Base-by-base conservation (phyloP, 352 stramenopile species). In the Phytophthora constricta region DNA sequence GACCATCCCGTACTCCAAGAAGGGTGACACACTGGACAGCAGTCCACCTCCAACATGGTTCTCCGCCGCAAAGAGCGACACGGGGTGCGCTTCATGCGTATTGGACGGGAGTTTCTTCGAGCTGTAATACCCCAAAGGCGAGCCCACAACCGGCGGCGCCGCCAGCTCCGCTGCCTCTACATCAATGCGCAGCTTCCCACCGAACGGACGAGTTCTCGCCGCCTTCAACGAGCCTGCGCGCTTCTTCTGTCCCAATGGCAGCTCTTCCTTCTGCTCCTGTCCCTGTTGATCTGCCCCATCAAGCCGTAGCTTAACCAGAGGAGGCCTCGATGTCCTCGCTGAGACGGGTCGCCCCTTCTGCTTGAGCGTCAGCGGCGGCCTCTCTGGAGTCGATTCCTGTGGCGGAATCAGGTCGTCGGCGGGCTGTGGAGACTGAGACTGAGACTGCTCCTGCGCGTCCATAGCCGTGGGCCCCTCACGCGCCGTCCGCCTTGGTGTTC, bases 1-100 rank as follows among this genome's bases (percentile, higher is more conserved):
- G 10, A 87, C 51, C 82, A 92, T 92, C 1, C 84, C 82, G 42
- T 91, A 92, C 65, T 90, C 80, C 16, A 91, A 70, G 49, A 89
- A 91, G 8, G 80, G 77, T 11, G 69, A 67, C 20, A 56, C 48
- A 37, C 27, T 57, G n/a, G 63, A 56, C 42, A 69, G 16, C n/a
- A 62, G 13, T 1, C 53, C 41, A 39, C n/a, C 63, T 22, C 43
- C 54, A 17, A 42, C 39, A 33, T 68, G 49, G 26, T 47, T 76
- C 48, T 85, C 77, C 2, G 33, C 47, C 33, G 57, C 70, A 23
- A 84, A 82, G 28, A 76, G 63, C 9, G 76, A 70, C 16, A 71
- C 74, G 1, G 79, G 72, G 50, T 85, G 71, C 14, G 74, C 54
- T 7, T 72, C 69, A 47, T 76, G 28, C 22, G 50, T 65, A 31